Evolutionary conservation across 495 filamentous ascomycete species (phyloP).

Genomic region (Poronia punctata): DNA sequence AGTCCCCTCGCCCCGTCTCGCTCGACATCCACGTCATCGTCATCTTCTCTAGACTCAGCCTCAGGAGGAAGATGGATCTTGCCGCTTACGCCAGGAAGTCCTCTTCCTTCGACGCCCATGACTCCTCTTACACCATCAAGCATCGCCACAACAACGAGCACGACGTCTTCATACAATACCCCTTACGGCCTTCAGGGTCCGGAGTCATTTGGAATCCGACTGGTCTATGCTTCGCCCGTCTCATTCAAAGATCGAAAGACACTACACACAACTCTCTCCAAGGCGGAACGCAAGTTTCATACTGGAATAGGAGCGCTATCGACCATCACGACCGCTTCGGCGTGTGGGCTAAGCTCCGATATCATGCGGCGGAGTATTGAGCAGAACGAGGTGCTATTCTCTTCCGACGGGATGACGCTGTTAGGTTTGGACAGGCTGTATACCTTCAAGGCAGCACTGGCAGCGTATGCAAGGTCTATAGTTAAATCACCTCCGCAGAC

Average conservation of each 20-base stretch:
- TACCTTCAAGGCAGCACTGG: conserved; percentile 61
- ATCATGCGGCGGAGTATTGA: conserved; percentile 57
- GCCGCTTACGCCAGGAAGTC: conserved; percentile 16
- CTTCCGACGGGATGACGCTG: conserved; percentile 60
- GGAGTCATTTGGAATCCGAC: conserved; percentile 31
- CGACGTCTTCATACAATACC: conserved; percentile 13
- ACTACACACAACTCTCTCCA: conserved; percentile 32
- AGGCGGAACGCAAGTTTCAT: conserved; percentile 38
- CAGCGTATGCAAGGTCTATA: conserved; percentile 41
- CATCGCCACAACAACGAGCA: conserved; percentile 26
- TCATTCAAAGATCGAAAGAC: conserved; percentile 31
- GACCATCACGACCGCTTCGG: conserved; percentile 23
- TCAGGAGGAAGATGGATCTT: conserved; percentile 25
- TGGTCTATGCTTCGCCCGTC: conserved; percentile 28
- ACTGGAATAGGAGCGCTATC: conserved; percentile 37
- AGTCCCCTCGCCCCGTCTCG: conserved; percentile 10
- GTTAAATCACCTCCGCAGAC: not conserved
- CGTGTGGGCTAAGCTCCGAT: conserved; percentile 38
- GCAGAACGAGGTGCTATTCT: conserved; percentile 65
- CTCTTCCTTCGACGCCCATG: conserved; percentile 29
- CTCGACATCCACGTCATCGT: conserved; percentile 14
- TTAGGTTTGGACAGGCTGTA: conserved; percentile 66
- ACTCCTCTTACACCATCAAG: conserved; percentile 40
- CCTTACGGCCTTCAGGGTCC: conserved; percentile 15
- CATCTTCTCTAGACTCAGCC: conserved; percentile 36